These are phyloP conservation scores for Lentinula guzmanii DNA, from an alignment of 768 basidiomycete genomes.

Conservation along the genomic window DNA sequence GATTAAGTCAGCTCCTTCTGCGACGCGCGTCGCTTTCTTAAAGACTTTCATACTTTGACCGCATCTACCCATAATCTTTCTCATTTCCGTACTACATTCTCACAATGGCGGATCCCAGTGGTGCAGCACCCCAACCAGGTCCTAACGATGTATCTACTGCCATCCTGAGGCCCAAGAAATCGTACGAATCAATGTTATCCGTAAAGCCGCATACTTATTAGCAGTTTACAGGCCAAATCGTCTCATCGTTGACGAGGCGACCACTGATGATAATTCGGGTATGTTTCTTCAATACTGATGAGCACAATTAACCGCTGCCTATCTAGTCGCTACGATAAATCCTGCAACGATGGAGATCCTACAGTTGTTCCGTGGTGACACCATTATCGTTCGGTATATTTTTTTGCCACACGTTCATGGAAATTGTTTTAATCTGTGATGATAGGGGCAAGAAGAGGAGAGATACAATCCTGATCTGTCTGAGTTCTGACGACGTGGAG, in stretches of 20 bases:
- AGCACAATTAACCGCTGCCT: constrained; percentile 11
- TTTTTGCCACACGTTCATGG: neutral
- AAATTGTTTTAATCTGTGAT: constrained; percentile 1
- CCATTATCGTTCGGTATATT: constrained; percentile 84
- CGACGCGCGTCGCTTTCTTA: constrained; percentile 5
- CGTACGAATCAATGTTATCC: constrained; percentile 50
- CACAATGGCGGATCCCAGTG: constrained; percentile 74
- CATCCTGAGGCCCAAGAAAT: constrained; percentile 96
- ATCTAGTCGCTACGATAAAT: constrained; percentile 84
- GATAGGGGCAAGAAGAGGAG: constrained; percentile 92
- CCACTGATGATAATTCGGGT: constrained; percentile 95
- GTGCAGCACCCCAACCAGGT: constrained; percentile 76
- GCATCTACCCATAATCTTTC: neutral
- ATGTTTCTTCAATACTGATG: constrained; percentile 12
- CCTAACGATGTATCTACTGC: constrained; percentile 91
- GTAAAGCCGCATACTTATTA: constrained; percentile 13
- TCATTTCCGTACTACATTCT: constrained; percentile 1
- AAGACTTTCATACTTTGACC: neutral
- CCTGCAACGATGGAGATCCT: constrained; percentile 95
- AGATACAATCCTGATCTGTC: constrained; percentile 95
- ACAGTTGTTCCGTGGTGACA: constrained; percentile 94
- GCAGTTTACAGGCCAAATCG: constrained; percentile 76
- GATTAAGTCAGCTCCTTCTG: neutral
- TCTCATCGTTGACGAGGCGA: constrained; percentile 92
- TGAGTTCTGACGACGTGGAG: constrained; percentile 94